Evolutionary conservation across 2,329 filamentous ascomycete genomes (phyloP), one percentile per base, ranked within the genome.

Genomic region (Calonectria crousiana): DNA sequence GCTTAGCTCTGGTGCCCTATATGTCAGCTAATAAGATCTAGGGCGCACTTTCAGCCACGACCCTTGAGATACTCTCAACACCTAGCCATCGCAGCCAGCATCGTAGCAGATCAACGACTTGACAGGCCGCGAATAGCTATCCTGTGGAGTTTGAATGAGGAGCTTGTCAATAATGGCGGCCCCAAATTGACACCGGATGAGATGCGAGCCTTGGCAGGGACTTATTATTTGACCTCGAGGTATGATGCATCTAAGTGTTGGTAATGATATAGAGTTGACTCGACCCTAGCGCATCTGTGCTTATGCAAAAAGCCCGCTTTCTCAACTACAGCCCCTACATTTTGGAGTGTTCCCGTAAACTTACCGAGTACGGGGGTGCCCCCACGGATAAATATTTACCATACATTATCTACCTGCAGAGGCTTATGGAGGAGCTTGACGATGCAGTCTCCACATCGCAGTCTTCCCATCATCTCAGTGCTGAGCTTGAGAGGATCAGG

Each of bases 141-240:
- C n/a, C 72, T 81, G 1, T 84, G 82, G 82, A 79, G 75, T 9
- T 44, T 84, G 14, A 81, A 78, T 36, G 73, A 74, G 6, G 78
- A 75, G n/a, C 69, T 71, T 10, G 75, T 72, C 6, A 78, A 79
- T 3, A 73, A 74, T 18, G 47, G 58, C 9, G 60, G 28, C 32
- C 28, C 62, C 4, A 76, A 79, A 10, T 78, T 82, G 72, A 74
- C 76, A 6, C 65, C 76, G 0, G 81, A 84, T 30, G 82, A 84
- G 66, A 77, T 78, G 72, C 76, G 83, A 69, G 82, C 83, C 0
- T 36, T 84, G 6, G 76, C 81, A 0, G 83, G 83, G 6, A 79
- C 80, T 3, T 84, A 83, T 38, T 84, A 83, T 52, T 75, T 84
- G 11, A 79, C 82, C 1, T 84, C 83, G 0, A 81, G 82, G 82